phyloP scores from a whole-genome alignment of 352 stramenopile genomes.

The Pythium aristosporum region DNA sequence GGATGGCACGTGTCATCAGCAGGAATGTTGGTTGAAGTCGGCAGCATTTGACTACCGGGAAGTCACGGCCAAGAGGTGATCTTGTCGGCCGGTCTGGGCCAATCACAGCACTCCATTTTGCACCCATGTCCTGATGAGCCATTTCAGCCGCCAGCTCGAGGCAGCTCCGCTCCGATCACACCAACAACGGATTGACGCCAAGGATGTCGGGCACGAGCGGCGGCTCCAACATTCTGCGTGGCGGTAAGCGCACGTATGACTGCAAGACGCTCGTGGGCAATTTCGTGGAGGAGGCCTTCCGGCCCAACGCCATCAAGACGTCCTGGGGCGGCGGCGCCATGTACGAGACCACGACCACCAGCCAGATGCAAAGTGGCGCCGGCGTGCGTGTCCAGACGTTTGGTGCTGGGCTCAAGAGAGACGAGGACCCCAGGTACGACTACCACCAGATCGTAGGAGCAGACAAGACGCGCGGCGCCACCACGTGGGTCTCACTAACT shows the following conservation, averaged over 20 bases:
- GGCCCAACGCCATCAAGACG: constrained; percentile 44
- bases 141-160: not conserved
- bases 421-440: constrained; percentile 63
- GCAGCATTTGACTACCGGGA: not conserved
- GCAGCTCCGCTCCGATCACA: not conserved
- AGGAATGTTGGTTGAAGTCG: not conserved
- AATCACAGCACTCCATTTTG: constrained; percentile 24
- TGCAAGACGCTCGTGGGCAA: constrained; percentile 82
- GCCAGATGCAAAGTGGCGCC: constrained; percentile 58
- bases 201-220: constrained; percentile 35
- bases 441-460: constrained; percentile 62
- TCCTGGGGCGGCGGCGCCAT: constrained; percentile 40
- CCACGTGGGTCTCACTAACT: constrained; percentile 58
- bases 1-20: constrained; percentile 3
- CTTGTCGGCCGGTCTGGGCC: constrained; percentile 12
- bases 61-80: constrained; percentile 9
- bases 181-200: not conserved
- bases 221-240: constrained; percentile 79
- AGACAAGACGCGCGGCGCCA: constrained; percentile 50
- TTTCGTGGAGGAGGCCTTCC: constrained; percentile 79
- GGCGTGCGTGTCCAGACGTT: constrained; percentile 38
- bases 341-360: constrained; percentile 55
- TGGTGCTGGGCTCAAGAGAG: constrained; percentile 44
- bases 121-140: constrained; percentile 18
- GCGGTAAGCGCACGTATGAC: constrained; percentile 73